Evolutionary conservation across 768 basidiomycete species (phyloP).

Genomic region (Mycena galericulata): DNA sequence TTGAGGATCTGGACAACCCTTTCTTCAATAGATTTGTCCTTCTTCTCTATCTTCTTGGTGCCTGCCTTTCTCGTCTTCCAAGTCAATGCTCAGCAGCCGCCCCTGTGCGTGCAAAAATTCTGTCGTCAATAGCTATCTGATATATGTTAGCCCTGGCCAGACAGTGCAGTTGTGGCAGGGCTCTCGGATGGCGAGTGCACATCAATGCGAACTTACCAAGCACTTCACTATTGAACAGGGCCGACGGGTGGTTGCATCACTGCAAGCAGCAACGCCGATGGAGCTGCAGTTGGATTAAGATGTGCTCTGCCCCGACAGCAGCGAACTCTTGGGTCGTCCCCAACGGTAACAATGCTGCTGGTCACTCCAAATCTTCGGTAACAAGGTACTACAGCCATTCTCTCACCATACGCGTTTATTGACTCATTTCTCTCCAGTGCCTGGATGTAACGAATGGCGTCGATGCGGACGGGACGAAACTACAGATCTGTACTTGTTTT

Average conservation of each 20-base stretch:
- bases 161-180: constrained; percentile 24
- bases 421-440: constrained; percentile 30
- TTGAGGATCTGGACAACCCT: constrained; percentile 7
- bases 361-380: constrained; percentile 34
- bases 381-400: constrained; percentile 24
- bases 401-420: constrained; percentile 7
- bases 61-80: constrained; percentile 10
- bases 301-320: constrained; percentile 27
- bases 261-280: constrained; percentile 24
- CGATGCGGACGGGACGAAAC: constrained; percentile 39
- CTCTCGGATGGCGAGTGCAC: constrained; percentile 19
- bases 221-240: constrained; percentile 18
- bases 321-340: constrained; percentile 30
- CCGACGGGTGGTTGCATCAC: constrained; percentile 24
- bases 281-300: constrained; percentile 24
- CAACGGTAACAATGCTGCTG: constrained; percentile 21
- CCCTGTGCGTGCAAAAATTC: constrained; percentile 12
- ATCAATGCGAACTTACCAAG: constrained; percentile 14
- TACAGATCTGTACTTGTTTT: constrained; percentile 42
- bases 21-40: constrained; percentile 6
- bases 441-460: constrained; percentile 39
- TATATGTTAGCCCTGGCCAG: constrained; percentile 22
- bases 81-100: constrained; percentile 23
- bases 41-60: constrained; percentile 11
- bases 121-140: constrained; percentile 7